Conservation (phyloP, 306 rosid genomes). For the Castanea sativa region DNA sequence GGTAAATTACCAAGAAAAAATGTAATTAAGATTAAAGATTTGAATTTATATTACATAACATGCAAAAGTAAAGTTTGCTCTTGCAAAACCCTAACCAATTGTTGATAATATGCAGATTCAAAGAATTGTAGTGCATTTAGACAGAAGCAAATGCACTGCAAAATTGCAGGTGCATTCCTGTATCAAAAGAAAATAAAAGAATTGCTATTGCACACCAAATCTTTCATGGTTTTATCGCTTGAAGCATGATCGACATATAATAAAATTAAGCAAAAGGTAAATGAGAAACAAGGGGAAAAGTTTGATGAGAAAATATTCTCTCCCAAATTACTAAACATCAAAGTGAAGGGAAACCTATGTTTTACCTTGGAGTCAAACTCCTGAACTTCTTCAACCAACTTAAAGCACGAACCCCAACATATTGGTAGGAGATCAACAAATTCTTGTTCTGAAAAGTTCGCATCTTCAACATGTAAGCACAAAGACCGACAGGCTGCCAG, state of each 20-base stretch:
- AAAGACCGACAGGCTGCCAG: conserved; percentile 95
- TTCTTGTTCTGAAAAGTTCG: conserved; percentile 77
- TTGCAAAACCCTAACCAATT: conserved; percentile 18
- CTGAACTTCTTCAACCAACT: conserved; percentile 80
- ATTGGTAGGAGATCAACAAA: conserved; percentile 84
- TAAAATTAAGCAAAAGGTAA: neutral
- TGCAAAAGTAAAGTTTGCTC: neutral
- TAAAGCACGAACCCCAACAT: conserved; percentile 93
- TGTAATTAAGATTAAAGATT: conserved; percentile 1
- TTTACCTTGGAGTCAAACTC: conserved; percentile 97
- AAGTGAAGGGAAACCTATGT: conserved; percentile 18
- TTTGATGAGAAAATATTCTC: neutral
- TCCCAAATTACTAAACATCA: neutral
- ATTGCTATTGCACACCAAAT: conserved; percentile 2
- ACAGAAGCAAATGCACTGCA: neutral
- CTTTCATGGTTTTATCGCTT: neutral
- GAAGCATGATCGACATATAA: neutral
- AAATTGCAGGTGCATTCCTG: conserved; percentile 10
- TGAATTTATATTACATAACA: conserved; percentile 8
- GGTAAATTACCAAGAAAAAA: conserved; percentile 12
- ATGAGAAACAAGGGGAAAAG: neutral
- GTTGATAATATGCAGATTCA: neutral
- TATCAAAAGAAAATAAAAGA: neutral
- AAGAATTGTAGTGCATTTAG: neutral
- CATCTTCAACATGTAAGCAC: conserved; percentile 89